These are phyloP conservation scores for Acacia crassicarpa DNA, from an alignment of 306 rosid species.

Conservation along the genomic window DNA sequence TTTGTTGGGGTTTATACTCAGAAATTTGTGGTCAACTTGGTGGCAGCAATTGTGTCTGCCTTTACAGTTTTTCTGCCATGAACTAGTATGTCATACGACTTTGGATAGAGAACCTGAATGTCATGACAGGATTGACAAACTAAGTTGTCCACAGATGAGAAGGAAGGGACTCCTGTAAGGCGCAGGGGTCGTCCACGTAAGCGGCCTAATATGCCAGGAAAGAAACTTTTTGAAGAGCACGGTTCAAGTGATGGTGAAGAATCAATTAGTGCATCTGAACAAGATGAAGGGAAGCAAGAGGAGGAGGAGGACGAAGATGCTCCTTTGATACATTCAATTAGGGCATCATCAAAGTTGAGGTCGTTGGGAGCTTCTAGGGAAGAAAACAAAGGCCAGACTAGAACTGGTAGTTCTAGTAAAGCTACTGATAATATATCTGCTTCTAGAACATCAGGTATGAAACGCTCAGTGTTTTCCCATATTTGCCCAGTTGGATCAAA, in stretches of 20 bases:
- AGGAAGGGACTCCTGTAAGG: constrained; percentile 62
- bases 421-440: constrained; percentile 52
- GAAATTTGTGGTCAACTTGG: neutral
- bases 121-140: constrained; percentile 11
- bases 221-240: constrained; percentile 86
- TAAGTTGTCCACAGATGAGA: constrained; percentile 65
- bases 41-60: neutral
- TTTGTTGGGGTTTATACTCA: neutral
- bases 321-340: constrained; percentile 75
- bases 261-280: constrained; percentile 83
- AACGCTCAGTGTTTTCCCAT: neutral
- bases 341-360: constrained; percentile 76
- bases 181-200: constrained; percentile 97
- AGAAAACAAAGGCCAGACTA: constrained; percentile 53
- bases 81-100: neutral
- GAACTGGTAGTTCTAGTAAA: constrained; percentile 40
- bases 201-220: constrained; percentile 60
- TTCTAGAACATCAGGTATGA: constrained; percentile 59
- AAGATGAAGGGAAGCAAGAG: constrained; percentile 63
- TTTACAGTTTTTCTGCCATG: neutral
- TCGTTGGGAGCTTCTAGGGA: constrained; percentile 67
- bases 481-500: constrained; percentile 2
- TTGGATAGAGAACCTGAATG: constrained; percentile 18
- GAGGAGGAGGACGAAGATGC: constrained; percentile 82
- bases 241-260: constrained; percentile 88